Evolutionary conservation across 2,329 filamentous ascomycete species (phyloP).

Genomic region (Diaporthe vaccinii): DNA sequence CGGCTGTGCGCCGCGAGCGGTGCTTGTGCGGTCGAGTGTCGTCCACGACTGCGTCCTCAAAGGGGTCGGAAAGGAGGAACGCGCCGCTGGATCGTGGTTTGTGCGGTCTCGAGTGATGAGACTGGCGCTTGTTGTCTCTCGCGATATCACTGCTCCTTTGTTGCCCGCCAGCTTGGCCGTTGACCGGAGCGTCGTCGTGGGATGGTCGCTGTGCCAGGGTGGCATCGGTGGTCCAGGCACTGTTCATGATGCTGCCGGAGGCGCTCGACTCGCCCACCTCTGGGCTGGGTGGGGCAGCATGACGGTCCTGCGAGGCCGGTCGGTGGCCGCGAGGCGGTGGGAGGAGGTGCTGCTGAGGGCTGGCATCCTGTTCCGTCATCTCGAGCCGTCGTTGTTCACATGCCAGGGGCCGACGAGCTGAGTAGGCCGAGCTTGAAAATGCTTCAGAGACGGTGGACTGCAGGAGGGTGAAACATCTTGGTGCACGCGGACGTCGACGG

Average conservation of each 20-base stretch:
- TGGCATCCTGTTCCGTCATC: slow-evolving; percentile 42
- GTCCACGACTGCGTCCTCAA: slow-evolving; percentile 49
- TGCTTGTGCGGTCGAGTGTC: slow-evolving; percentile 47
- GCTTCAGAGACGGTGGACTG: slow-evolving; percentile 34
- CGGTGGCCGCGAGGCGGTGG: slow-evolving; percentile 23
- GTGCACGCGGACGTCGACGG: slow-evolving; percentile 19
- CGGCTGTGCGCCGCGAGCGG: slow-evolving; percentile 35
- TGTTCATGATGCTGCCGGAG: slow-evolving; percentile 47
- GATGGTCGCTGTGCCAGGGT: slow-evolving; percentile 42
- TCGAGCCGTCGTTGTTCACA: slow-evolving; percentile 40
- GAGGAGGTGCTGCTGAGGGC: slow-evolving; percentile 37
- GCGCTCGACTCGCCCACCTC: slow-evolving; percentile 62
- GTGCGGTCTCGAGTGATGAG: slow-evolving; percentile 48
- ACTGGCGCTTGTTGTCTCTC: slow-evolving; percentile 36
- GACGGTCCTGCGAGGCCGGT: slow-evolving; percentile 18
- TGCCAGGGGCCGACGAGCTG: slow-evolving; percentile 29
- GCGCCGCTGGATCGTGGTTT: slow-evolving; percentile 62
- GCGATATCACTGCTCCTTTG: not conserved
- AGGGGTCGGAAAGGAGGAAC: slow-evolving; percentile 64
- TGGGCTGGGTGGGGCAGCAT: slow-evolving; percentile 49
- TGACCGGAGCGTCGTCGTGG: slow-evolving; percentile 29
- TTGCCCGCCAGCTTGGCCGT: not conserved
- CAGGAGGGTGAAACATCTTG: slow-evolving; percentile 39
- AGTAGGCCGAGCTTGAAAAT: slow-evolving; percentile 20
- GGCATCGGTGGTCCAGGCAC: slow-evolving; percentile 37